Evolutionary conservation across 306 rosid species (phyloP), one percentile per base, ranked within the genome.

Genomic region (Prunus mira): DNA sequence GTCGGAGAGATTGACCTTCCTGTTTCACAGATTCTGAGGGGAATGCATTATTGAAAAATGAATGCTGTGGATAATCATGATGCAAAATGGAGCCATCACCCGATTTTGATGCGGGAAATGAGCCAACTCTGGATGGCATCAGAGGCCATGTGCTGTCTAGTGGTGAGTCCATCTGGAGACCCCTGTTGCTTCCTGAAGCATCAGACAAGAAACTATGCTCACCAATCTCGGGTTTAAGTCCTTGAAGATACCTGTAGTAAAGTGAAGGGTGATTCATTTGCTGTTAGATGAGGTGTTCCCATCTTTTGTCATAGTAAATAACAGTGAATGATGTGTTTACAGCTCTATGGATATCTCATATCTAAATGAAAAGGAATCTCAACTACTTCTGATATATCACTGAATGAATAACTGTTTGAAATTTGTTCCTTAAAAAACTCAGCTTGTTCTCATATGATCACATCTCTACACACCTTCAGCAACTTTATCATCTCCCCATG

Each of bases 1-100:
- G 88, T 62, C 82, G 85, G 57, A 84, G 88, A 15, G 88, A 81
- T 69, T 84, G 88, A 25, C 80, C 83, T 67, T 84, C 88, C 71
- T 78, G 85, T 67, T 78, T 81, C 82, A 81, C 63, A 22, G 76
- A 25, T 27, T 76, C 85, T 0, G 78, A 75, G 8, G 75, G 52
- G 27, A 69, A 78, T 52, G 81, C 88, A 10, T 66, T 58, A 41
- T 58, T 58, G 52, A 84, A 81, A 58, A 84, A 69, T 24, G 88
- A 78, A 68, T 70, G 73, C 27, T 70, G 82, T 3, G 76, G 81
- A 71, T 74, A 81, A 15, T 76, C 83, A 13, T 60, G 75, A 54
- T 70, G 80, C 76, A 70, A 62, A 67, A 81, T 67, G 7, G 82
- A 64, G 74, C 67, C 72, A 52, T 84, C 80, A 25, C 78, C 73